Evolutionary conservation across 176 grass and related monocot genomes (phyloP).

Genomic region (sorghum (Sorghum bicolor)): Sorghum_bicolor_NCBIv3 NC_012870.2:69233001-69233500

Average conservation of each 20-base stretch:
- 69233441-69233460: conserved; percentile 33
- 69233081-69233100: conserved; percentile 45
- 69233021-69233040: conserved; percentile 35
- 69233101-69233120: conserved; percentile 56
- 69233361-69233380: neutral
- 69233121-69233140: conserved; percentile 42
- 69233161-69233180: neutral
- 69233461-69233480: conserved; percentile 32
- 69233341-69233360: conserved; percentile 34
- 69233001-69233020: conserved; percentile 47
- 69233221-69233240: neutral
- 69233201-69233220: neutral
- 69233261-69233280: conserved; percentile 14
- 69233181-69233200: neutral
- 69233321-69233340: conserved; percentile 10
- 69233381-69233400: neutral
- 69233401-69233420: conserved; percentile 1
- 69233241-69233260: conserved; percentile 14
- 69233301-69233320: neutral
- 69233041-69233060: conserved; percentile 58
- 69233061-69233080: conserved; percentile 49
- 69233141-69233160: neutral
- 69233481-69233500: conserved; percentile 55
- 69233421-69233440: conserved; percentile 41
- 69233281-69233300: conserved; percentile 10